Percentiles rank a stretch among this genome's conserved stretches.
These are phyloP conservation scores for Drechslerella coelobrocha DNA, from an alignment of 2,329 filamentous ascomycete species.

Conservation along the genomic window DNA sequence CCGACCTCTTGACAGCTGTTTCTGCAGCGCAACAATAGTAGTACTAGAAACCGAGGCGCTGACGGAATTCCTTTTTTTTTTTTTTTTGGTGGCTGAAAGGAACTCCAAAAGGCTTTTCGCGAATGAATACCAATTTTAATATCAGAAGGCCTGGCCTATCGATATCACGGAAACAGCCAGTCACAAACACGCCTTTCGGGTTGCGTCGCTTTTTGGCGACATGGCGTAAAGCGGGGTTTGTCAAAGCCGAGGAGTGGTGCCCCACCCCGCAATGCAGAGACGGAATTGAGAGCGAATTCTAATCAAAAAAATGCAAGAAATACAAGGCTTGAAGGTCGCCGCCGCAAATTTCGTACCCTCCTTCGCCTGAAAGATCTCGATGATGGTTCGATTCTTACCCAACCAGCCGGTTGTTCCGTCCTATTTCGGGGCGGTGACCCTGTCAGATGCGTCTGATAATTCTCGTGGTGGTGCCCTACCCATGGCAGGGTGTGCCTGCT, in stretches of 20 bases:
- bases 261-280: slow-evolving; percentile 46
- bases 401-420: slow-evolving; percentile 49
- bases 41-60: too few relatives aligned
- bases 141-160: too few relatives aligned
- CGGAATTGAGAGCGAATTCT: slow-evolving; percentile 43
- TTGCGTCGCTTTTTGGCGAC: slow-evolving; percentile 20
- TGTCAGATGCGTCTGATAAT: slow-evolving; percentile 45
- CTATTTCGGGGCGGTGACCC: slow-evolving; percentile 48
- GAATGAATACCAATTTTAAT: too few relatives aligned
- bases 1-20: background rate
- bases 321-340: slow-evolving; percentile 27
- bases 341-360: slow-evolving; percentile 17
- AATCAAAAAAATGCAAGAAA: slow-evolving; percentile 38
- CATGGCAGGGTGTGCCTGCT: slow-evolving; percentile 48
- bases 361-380: slow-evolving; percentile 47
- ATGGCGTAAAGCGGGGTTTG: slow-evolving; percentile 43
- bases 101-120: too few relatives aligned
- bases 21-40: too few relatives aligned
- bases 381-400: slow-evolving; percentile 38
- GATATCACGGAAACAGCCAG: slow-evolving; percentile 18
- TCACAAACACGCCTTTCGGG: background rate
- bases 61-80: too few relatives aligned
- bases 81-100: too few relatives aligned
- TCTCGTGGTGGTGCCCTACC: slow-evolving; percentile 48
- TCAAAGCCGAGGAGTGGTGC: slow-evolving; percentile 37